Conservation (phyloP, 495 filamentous ascomycete genomes). For the Clohesyomyces aquaticus region DNA sequence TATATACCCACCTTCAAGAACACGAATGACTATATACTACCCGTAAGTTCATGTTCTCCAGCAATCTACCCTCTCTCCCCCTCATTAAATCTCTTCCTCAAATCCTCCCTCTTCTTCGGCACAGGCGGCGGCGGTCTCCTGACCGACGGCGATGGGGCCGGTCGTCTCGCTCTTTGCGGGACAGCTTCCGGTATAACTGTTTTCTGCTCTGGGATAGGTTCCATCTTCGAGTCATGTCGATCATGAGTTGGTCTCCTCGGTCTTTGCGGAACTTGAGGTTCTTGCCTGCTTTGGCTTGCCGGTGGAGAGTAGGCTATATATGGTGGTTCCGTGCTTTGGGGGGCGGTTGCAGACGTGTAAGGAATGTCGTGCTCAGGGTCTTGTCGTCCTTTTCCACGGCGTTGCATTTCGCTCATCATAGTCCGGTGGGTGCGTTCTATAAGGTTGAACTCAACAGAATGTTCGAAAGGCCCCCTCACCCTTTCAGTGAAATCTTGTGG, state of each 20-base stretch:
- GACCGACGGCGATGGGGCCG: not conserved
- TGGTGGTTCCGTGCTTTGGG: not conserved
- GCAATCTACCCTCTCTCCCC: not conserved
- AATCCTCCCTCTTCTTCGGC: not conserved
- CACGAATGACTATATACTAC: no score
- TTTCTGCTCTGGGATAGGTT: not conserved
- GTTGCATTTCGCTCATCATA: no score
- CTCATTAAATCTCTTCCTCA: not conserved
- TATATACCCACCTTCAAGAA: no score
- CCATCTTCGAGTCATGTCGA: not conserved
- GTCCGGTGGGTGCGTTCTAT: no score
- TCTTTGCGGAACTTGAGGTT: not conserved
- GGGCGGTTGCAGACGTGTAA: not conserved
- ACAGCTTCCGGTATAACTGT: not conserved
- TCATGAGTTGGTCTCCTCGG: not conserved
- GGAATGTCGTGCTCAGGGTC: not conserved
- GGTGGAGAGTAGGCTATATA: not conserved
- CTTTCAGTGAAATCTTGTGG: not conserved
- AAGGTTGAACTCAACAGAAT: not conserved
- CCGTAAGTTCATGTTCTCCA: no score
- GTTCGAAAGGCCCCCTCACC: not conserved
- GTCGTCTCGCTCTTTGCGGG: not conserved
- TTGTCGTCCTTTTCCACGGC: not conserved
- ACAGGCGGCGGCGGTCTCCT: not conserved
- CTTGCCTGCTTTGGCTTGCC: not conserved